Conservation (phyloP, 345 rosid species). For the Citrus medica region DNA sequence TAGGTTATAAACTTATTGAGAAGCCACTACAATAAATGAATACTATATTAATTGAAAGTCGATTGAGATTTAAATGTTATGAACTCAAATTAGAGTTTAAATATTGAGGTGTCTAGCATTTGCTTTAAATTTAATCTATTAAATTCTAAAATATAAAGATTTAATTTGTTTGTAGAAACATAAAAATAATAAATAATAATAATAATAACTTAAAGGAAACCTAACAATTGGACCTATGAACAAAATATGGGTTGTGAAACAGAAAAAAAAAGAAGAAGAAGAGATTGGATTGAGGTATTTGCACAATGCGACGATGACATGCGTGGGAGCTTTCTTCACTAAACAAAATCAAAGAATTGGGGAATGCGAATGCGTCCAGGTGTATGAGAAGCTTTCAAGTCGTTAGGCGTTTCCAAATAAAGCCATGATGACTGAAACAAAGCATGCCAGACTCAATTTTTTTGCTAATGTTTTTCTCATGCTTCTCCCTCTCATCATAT, state of each 20-base stretch:
- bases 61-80: too few relatives aligned
- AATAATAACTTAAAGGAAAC: too few relatives aligned
- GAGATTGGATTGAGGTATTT: neutral
- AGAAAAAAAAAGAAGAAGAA: too few relatives aligned
- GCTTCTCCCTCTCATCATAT: neutral
- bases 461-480: too few relatives aligned
- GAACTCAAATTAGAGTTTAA: too few relatives aligned
- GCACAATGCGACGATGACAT: neutral
- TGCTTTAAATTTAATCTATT: too few relatives aligned
- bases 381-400: neutral
- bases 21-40: fast-evolving
- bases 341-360: neutral
- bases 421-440: neutral
- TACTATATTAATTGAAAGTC: fast-evolving
- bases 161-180: too few relatives aligned
- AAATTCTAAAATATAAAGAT: too few relatives aligned
- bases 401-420: neutral
- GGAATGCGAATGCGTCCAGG: neutral
- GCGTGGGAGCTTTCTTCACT: neutral
- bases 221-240: neutral
- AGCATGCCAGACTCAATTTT: too few relatives aligned
- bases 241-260: neutral
- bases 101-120: too few relatives aligned
- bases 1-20: too few relatives aligned
- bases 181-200: too few relatives aligned